These are phyloP conservation scores for Paxillus ammoniavirescens DNA, from an alignment of 768 basidiomycete genomes.

Conservation along the genomic window DNA sequence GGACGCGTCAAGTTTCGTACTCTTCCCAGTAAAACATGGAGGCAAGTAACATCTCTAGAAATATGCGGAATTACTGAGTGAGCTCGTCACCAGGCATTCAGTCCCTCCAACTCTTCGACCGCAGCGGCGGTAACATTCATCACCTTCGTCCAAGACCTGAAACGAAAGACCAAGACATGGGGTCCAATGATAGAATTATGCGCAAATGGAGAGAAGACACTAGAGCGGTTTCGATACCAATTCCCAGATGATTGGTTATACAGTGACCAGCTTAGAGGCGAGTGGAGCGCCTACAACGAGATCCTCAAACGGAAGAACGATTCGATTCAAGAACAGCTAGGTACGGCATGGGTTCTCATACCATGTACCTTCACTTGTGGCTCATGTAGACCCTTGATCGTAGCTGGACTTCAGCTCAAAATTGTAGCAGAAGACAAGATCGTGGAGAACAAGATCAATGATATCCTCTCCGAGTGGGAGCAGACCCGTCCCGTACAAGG, in stretches of 20 bases:
- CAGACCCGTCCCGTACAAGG: conserved; percentile 95
- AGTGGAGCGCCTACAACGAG: conserved; percentile 99
- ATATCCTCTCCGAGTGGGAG: conserved; percentile 92
- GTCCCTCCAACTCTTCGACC: conserved; percentile 86
- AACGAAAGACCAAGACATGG: conserved; percentile 96
- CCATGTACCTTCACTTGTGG: neutral
- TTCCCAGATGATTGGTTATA: conserved; percentile 98
- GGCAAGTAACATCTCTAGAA: conserved; percentile 11
- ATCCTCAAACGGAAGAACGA: conserved; percentile 98
- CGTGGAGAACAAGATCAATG: conserved; percentile 92
- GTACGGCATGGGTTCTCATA: conserved; percentile 43
- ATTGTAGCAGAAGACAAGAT: conserved; percentile 99
- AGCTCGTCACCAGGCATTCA: conserved; percentile 48
- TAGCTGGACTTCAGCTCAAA: conserved; percentile 97
- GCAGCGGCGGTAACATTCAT: conserved; percentile 98
- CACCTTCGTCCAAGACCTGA: conserved; percentile 98
- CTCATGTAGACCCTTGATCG: conserved; percentile 2
- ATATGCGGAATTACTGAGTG: conserved; percentile 6
- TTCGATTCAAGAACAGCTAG: conserved; percentile 96
- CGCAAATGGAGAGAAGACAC: conserved; percentile 92
- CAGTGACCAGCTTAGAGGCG: conserved; percentile 93
- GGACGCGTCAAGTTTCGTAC: conserved; percentile 18
- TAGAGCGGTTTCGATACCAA: conserved; percentile 95
- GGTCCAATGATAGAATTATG: conserved; percentile 94
- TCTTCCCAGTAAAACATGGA: conserved; percentile 28